Percentiles rank a stretch among this genome's conserved stretches.
phyloP scores from a whole-genome alignment of 2,329 filamentous ascomycete genomes.

The Phyllosticta citriasiana region DNA sequence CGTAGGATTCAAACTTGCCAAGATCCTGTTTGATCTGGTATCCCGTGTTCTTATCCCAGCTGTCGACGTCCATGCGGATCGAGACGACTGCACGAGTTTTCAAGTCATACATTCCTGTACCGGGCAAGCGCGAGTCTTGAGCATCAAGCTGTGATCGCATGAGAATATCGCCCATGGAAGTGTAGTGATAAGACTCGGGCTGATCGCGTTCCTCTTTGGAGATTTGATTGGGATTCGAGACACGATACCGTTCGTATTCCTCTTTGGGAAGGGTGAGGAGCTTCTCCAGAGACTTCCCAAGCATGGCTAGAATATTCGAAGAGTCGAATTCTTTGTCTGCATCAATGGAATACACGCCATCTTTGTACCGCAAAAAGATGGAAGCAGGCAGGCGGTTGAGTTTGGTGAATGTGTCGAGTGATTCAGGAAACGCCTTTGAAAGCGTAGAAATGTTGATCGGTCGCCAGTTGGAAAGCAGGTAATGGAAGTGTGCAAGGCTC shows the following conservation, averaged over 20 bases:
- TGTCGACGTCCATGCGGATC: conserved; percentile 73
- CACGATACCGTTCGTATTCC: conserved; percentile 78
- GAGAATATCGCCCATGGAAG: conserved; percentile 74
- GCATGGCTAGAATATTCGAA: conserved; percentile 77
- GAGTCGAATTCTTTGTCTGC: conserved; percentile 86
- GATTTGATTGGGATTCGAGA: conserved; percentile 56
- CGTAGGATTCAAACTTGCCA: conserved; percentile 82
- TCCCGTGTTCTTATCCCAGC: conserved; percentile 64
- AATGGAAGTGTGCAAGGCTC: conserved; percentile 84
- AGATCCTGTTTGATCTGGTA: conserved; percentile 74
- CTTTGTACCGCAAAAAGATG: conserved; percentile 70
- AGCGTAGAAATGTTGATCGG: conserved; percentile 55
- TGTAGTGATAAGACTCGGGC: conserved; percentile 67
- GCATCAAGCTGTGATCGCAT: conserved; percentile 95
- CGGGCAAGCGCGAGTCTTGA: conserved; percentile 73
- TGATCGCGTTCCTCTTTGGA: conserved; percentile 61
- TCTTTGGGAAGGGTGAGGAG: conserved; percentile 73
- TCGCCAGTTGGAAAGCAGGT: conserved; percentile 76
- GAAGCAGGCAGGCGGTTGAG: conserved; percentile 66
- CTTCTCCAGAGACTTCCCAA: conserved; percentile 96
- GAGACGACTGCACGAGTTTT: conserved; percentile 90
- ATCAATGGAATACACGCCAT: conserved; percentile 88
- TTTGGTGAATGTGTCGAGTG: conserved; percentile 57
- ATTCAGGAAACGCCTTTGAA: conserved; percentile 55
- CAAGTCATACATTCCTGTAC: conserved; percentile 88